phyloP scores from a whole-genome alignment of 169 alveolate species.

The Eimeria sp. region DNA sequence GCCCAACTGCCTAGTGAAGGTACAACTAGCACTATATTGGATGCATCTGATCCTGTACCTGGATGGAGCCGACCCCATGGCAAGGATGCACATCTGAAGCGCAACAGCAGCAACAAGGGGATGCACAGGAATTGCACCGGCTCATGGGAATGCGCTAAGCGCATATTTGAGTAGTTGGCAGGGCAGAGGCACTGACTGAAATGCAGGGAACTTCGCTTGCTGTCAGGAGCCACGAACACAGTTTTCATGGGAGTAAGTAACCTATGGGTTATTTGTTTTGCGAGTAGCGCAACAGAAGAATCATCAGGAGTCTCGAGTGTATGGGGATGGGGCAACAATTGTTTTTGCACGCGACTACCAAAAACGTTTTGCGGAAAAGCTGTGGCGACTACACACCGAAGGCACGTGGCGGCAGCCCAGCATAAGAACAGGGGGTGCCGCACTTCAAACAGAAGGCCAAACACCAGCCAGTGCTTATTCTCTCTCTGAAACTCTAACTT shows the following conservation, averaged over 20 bases:
- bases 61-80: neutral
- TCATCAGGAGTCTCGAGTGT: neutral
- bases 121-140: neutral
- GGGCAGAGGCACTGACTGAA: neutral
- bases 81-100: neutral
- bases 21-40: neutral
- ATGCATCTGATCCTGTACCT: neutral
- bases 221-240: neutral
- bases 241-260: neutral
- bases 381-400: neutral
- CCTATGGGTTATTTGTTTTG: neutral
- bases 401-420: neutral
- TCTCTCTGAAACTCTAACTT: neutral
- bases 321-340: too few species aligned
- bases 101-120: neutral
- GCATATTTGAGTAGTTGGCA: neutral
- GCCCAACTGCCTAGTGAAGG: neutral
- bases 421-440: neutral
- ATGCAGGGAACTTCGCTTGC: neutral
- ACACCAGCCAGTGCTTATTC: neutral
- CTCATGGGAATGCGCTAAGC: neutral
- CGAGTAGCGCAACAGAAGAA: neutral
- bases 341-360: neutral
- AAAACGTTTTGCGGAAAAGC: neutral
- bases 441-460: neutral